Base-by-base conservation (phyloP, 352 stramenopile species). In the Halophytophthora polymorphica region DNA sequence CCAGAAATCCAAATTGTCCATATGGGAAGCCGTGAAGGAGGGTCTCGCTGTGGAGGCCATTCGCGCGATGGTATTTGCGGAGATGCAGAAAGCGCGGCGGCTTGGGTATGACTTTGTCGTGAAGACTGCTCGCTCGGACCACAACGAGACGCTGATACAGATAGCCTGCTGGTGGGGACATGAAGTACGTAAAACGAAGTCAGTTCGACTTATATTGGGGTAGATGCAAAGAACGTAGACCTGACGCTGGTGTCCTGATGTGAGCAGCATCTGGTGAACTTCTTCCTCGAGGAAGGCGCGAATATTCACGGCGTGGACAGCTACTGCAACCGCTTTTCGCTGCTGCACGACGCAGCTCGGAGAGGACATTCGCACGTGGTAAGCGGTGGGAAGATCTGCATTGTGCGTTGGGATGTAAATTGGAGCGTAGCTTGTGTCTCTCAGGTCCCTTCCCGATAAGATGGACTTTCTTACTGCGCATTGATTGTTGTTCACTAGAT, bases 151-250 rank as follows among this genome's bases (percentile, higher is more conserved):
- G 18, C 51, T 90, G 10, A 60, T 90, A 8, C 74, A 88, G 37
- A 83, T 87, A 18, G 77, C 79, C 13, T 90, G 79, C 21, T 90
- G 79, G 79, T 84, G 61, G 63, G 79, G 76, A 0, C 77, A 88
- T 33, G 66, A 62, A 53, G 74, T 86, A 50, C 19, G 56, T 37
- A 12, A 44, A 13, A 44, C 14, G 14, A 28, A 11, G n/a, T 21
- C 3, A 7, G 6, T 33, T 37, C 2, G n/a, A n/a, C n/a, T n/a
- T n/a, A n/a, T n/a, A n/a, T n/a, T n/a, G n/a, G n/a, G n/a, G n/a
- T n/a, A n/a, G n/a, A n/a, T n/a, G n/a, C n/a, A n/a, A n/a, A n/a
- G n/a, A n/a, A n/a, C n/a, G n/a, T n/a, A n/a, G n/a, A n/a, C n/a
- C 19, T 47, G 12, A 53, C 19, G 7, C 35, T 42, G 7, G 14